Percentiles rank a stretch among this genome's conserved stretches.
Evolutionary conservation across 2,329 filamentous ascomycete species (phyloP).

Genomic region (Rugonectria rugulosa): DNA sequence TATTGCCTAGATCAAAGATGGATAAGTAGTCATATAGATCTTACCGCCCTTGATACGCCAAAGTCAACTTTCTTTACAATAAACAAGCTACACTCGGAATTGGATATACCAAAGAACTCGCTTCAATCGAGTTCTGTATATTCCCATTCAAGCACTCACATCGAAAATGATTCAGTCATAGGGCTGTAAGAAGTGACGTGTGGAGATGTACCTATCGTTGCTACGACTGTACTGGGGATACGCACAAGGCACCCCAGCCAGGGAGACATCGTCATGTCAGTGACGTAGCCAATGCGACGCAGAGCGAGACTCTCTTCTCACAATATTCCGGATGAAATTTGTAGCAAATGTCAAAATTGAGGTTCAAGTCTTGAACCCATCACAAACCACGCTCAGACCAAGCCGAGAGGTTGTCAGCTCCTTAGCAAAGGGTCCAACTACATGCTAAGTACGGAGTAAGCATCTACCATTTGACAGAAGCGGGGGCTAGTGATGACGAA

Average conservation of each 20-base stretch:
- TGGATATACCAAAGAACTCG: not conserved
- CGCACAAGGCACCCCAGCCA: not conserved
- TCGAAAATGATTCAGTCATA: not conserved
- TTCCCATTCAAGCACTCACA: not conserved
- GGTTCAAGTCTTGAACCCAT: not conserved
- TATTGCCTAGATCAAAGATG: too few relatives aligned
- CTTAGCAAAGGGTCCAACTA: not conserved
- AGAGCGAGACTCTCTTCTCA: not conserved
- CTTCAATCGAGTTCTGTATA: not conserved
- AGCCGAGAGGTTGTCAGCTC: constrained; percentile 1
- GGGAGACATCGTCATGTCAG: not conserved
- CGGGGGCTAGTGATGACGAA: not conserved
- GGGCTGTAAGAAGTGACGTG: not conserved
- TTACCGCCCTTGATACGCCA: too few relatives aligned
- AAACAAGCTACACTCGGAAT: too few relatives aligned
- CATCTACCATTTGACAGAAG: not conserved
- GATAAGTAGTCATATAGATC: too few relatives aligned
- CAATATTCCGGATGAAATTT: not conserved
- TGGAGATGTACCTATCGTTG: not conserved
- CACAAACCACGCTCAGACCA: not conserved
- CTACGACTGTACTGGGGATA: not conserved
- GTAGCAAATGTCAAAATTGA: not conserved
- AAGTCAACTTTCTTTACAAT: not conserved
- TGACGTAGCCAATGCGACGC: constrained; percentile 1
- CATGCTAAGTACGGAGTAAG: not conserved